Conservation (phyloP, 441 rosid genomes). For the Brassica balearica region DNA sequence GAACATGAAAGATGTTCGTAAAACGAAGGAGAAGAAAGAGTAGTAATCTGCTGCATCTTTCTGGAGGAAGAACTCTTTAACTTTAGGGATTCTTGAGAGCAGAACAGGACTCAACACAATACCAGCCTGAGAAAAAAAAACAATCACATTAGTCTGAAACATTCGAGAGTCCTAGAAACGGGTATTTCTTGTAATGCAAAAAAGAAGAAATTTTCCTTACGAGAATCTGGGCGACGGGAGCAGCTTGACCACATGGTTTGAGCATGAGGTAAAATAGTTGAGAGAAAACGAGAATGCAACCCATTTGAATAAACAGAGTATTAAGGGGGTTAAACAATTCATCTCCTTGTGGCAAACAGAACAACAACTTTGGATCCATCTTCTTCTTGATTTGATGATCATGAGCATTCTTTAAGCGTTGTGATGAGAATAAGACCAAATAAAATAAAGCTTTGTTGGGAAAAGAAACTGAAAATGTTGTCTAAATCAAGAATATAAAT, state of each 20-base stretch:
- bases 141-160: not conserved
- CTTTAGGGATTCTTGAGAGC: constrained; percentile 53
- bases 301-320: constrained; percentile 54
- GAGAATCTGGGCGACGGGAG: constrained; percentile 72
- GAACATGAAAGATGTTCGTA: constrained; percentile 73
- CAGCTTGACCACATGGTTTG: constrained; percentile 73
- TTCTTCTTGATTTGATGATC: constrained; percentile 38
- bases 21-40: constrained; percentile 50
- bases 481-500: constrained; percentile 23
- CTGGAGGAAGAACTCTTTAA: constrained; percentile 57
- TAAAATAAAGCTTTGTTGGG: not conserved
- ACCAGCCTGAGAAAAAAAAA: constrained; percentile 63
- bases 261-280: constrained; percentile 64
- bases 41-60: constrained; percentile 61
- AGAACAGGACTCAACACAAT: constrained; percentile 67
- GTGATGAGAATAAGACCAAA: not conserved
- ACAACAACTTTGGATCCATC: constrained; percentile 38
- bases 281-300: constrained; percentile 67
- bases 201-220: constrained; percentile 39
- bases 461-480: not conserved
- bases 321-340: constrained; percentile 58
- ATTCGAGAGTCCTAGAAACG: not conserved
- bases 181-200: constrained; percentile 1
- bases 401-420: constrained; percentile 29
- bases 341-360: constrained; percentile 40